A percentile compares a stretch with the other conserved stretches of the same genome.
Evolutionary conservation across 2,329 filamentous ascomycete species (phyloP).

Genomic region (Didymella glomerata): DNA sequence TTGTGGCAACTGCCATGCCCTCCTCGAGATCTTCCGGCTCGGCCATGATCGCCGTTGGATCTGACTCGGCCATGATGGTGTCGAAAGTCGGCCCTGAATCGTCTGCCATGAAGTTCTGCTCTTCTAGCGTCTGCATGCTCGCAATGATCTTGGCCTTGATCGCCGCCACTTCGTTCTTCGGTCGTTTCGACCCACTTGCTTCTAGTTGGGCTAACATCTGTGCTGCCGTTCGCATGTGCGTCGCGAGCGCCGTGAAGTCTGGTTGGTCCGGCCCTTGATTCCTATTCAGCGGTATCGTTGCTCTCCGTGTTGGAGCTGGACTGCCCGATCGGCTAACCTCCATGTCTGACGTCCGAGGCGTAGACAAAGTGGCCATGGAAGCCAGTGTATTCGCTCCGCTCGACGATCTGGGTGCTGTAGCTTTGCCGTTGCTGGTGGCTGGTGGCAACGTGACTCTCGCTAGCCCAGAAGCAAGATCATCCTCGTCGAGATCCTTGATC

Average conservation of each 20-base stretch:
- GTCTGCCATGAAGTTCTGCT: constrained; percentile 81
- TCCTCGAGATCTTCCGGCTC: constrained; percentile 65
- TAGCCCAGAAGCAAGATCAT: constrained; percentile 45
- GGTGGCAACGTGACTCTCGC: constrained; percentile 42
- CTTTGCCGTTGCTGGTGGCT: constrained; percentile 35
- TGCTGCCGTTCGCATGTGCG: constrained; percentile 86
- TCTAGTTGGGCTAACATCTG: constrained; percentile 88
- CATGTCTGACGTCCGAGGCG: constrained; percentile 74
- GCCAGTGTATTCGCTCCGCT: constrained; percentile 70
- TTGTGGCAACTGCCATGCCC: constrained; percentile 62
- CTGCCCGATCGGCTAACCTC: constrained; percentile 74
- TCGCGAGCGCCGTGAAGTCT: constrained; percentile 82
- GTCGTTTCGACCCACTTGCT: constrained; percentile 79
- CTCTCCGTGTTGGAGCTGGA: constrained; percentile 67
- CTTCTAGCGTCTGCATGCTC: constrained; percentile 87
- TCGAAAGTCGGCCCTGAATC: constrained; percentile 80
- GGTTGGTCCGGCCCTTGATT: constrained; percentile 71
- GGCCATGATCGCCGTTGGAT: constrained; percentile 60
- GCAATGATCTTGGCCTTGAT: constrained; percentile 88
- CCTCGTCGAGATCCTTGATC: constrained; percentile 65
- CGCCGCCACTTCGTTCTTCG: constrained; percentile 80
- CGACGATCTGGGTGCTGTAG: constrained; percentile 62
- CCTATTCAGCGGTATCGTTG: constrained; percentile 64
- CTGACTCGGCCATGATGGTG: constrained; percentile 79
- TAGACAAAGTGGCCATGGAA: constrained; percentile 67